Evolutionary conservation across 305 asterid genomes (phyloP), one percentile per base, ranked within the genome.

Genomic region (Fraxinus xanthoxyloides): DNA sequence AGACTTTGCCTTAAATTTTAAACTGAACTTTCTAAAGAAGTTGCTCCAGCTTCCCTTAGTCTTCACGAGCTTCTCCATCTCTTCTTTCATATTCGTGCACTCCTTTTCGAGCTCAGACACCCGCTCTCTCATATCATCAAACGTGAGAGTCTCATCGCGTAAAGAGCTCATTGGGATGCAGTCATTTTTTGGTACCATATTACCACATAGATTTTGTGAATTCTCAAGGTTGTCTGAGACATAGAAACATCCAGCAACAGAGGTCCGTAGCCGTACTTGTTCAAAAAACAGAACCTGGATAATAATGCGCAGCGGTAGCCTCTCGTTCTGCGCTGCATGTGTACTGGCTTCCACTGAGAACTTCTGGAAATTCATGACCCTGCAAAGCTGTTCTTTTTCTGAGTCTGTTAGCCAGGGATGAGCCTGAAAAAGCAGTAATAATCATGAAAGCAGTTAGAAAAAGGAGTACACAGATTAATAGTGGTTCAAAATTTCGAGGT

Each of bases 81-180:
- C 80, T n/a, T 77, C 80, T 61, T 59, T 54, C 80, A 77, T 54
- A 54, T 54, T 77, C 38, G 13, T 48, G 80, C 80, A 77, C 80
- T 77, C 80, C 80, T 77, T 77, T 54, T 77, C 80, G 38, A 77
- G 80, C 21, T 77, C 80, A 15, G 80, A 7, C 24, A 77, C 35
- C 23, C 80, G 70, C 2, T 77, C 80, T 61, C 67, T 51, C 69
- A 54, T 77, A 32, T 77, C 80, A 28, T 77, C 80, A 30, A 59
- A 10, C 21, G 56, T 10, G 34, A 75, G 51, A 75, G 28, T 75
- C 61, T 40, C 35, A 2, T 48, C 8, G 63, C 17, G 61, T 43
- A 75, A n/a, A 36, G 61, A 75, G 56, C 61, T 28, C 78, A 36
- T 21, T 36, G 78, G 36, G 78, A 24, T 36, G 56, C 63, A 15